Percentiles rank a stretch among this genome's conserved stretches.
Evolutionary conservation across 768 basidiomycete genomes (phyloP).

Genomic region (Cystobasidium tubakii): DNA sequence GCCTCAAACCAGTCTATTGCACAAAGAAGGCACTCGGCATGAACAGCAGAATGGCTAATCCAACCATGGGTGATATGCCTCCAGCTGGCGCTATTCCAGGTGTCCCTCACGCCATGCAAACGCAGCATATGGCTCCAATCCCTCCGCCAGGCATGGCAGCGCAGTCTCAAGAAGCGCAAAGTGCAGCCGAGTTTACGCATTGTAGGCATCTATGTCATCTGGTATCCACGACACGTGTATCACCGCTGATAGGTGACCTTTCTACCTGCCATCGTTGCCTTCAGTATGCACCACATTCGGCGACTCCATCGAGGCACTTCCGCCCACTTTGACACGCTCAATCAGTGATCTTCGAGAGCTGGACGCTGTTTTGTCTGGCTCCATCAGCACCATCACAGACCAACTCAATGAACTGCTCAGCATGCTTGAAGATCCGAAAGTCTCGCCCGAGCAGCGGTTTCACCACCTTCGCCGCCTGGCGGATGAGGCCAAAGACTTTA

Average conservation of each 20-base stretch:
- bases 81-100: not conserved
- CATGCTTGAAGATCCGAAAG: slow-evolving; percentile 61
- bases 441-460: slow-evolving; percentile 59
- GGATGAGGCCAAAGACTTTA: slow-evolving; percentile 63
- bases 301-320: slow-evolving; percentile 86
- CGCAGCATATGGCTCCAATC: not conserved
- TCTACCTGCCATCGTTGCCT: not conserved
- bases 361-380: slow-evolving; percentile 82
- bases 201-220: not conserved
- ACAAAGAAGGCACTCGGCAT: not conserved
- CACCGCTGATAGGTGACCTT: not conserved
- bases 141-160: slow-evolving; percentile 8
- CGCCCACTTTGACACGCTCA: slow-evolving; percentile 84
- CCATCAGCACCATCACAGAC: slow-evolving; percentile 70
- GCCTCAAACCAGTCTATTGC: not conserved
- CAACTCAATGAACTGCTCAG: slow-evolving; percentile 70
- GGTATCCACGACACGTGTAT: not conserved
- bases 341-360: slow-evolving; percentile 96
- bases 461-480: slow-evolving; percentile 85
- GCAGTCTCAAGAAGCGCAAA: slow-evolving; percentile 17
- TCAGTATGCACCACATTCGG: slow-evolving; percentile 59
- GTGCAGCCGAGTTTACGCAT: slow-evolving; percentile 34
- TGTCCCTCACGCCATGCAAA: not conserved
- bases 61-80: not conserved
- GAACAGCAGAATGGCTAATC: not conserved